These are phyloP conservation scores for Akanthomyces dipterigenus DNA, from an alignment of 2,329 filamentous ascomycete species.

Conservation along the genomic window DNA sequence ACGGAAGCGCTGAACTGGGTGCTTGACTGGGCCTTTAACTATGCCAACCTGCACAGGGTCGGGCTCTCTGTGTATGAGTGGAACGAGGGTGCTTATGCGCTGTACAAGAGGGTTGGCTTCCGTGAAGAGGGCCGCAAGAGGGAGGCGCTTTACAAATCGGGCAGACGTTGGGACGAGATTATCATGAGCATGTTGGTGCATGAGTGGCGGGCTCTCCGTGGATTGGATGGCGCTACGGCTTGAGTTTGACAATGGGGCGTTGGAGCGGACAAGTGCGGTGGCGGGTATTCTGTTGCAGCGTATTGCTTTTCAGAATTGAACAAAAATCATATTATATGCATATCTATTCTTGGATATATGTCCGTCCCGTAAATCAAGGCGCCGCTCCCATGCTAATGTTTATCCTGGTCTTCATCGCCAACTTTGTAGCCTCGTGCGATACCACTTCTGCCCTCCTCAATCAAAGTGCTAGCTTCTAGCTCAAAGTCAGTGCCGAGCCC, in stretches of 20 bases:
- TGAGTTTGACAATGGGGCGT: background rate
- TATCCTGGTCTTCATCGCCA: conserved; percentile 43
- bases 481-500: conserved; percentile 81
- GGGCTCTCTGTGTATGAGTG: conserved; percentile 32
- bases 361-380: background rate
- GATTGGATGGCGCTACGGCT: background rate
- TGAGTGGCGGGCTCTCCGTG: conserved; percentile 22
- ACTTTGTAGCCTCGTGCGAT: conserved; percentile 85
- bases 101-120: conserved; percentile 39
- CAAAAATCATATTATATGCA: background rate
- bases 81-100: conserved; percentile 31
- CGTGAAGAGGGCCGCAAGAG: conserved; percentile 32
- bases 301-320: background rate
- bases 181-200: conserved; percentile 27
- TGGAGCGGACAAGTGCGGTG: background rate
- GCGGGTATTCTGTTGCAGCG: too few relatives aligned
- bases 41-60: conserved; percentile 35
- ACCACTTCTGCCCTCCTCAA: conserved; percentile 83
- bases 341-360: background rate
- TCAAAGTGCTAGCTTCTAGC: conserved; percentile 53
- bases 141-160: conserved; percentile 26
- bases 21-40: conserved; percentile 35
- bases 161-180: conserved; percentile 27
- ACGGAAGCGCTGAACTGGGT: conserved; percentile 37
- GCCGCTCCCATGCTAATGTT: conserved; percentile 20